Evolutionary conservation across 1,139 yeast species (phyloP), one percentile per base, ranked within the genome.

Genomic region (Hemisphaericaspora lyxosophila): DNA sequence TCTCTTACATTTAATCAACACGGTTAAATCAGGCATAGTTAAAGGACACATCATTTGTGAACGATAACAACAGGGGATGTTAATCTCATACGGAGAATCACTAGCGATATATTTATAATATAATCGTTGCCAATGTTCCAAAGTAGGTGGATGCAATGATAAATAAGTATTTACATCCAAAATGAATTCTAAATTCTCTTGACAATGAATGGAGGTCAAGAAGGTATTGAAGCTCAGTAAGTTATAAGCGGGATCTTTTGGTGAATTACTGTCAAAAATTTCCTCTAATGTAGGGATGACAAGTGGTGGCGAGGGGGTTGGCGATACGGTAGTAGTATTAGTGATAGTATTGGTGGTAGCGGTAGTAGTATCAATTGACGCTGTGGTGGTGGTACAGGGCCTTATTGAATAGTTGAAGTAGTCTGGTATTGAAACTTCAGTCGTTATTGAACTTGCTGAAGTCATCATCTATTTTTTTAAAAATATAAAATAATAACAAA

Each of bases 121-220:
- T n/a, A 47, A 26, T 11, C 26, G 31, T 34, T 41, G 46, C 51
- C 51, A 47, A 9, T 35, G 23, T 6, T 18, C 19, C 19, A 41
- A 26, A 9, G 43, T 33, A 2, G 46, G 32, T 13, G 38, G 37
- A 22, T 16, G 29, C 6, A 38, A 23, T 14, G 30, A 26, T 17
- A 41, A 30, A 38, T 40, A 47, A 5, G 32, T 24, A 20, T 43
- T 41, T 3, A 43, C 17, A 12, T 45, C 47, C 5, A 47, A 19
- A 6, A 47, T 34, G 36, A 47, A 47, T 31, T 47, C 42, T 30
- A 47, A 38, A 16, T 47, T 47, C 35, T 47, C 51, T 26, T 44
- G 36, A 35, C 51, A 46, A 28, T 47, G 51, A 18, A 47, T 43
- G 12, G 46, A 34, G 8, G 20, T 14, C 12, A 47, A 35, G 30